Evolutionary conservation across 305 asterid genomes (phyloP), one percentile per base, ranked within the genome.

Genomic region (Fraxinus nigra): DNA sequence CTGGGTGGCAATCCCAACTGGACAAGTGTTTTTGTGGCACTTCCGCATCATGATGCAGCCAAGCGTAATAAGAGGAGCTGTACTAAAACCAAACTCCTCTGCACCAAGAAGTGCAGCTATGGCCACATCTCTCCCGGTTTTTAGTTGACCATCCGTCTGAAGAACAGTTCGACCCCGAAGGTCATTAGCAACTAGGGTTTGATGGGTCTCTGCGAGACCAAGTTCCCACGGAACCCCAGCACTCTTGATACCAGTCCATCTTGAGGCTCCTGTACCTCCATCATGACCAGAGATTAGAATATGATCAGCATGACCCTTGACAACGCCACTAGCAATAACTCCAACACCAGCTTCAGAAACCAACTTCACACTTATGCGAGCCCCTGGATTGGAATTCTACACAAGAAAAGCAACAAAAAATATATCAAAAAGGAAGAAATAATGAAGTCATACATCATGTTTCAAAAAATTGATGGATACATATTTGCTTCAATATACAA

Each of bases 211-310:
- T 22, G 98, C 98, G 33, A 97, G 94, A 84, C 99, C 99, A 85
- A 97, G 98, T 86, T 97, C 99, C 99, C 99, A 97, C 10, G 99
- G 99, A 77, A 97, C 92, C 85, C 99, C 99, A 14, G 99, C 99
- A 84, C 92, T 95, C 89, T 97, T 97, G 86, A 97, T 97, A 67
- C 99, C 98, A 69, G 99, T 95, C 99, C 99, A 97, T 87, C 98
- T 86, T 77, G 98, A 91, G 73, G 99, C 99, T 26, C 99, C 99
- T 1, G 99, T 97, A 70, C 99, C 99, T 83, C 99, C 99, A 87
- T 97, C 99, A 75, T 97, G 99, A 86, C 99, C 98, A 20, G 99
- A 97, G 86, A 97, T 95, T 90, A 97, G 87, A 81, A 97, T 92
- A 76, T 97, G 99, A 80, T 97, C 99, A n/a, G 99, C 99, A 34